phyloP scores from a whole-genome alignment of 257 asterid genomes.

The Solanum lycopersicoides region DNA sequence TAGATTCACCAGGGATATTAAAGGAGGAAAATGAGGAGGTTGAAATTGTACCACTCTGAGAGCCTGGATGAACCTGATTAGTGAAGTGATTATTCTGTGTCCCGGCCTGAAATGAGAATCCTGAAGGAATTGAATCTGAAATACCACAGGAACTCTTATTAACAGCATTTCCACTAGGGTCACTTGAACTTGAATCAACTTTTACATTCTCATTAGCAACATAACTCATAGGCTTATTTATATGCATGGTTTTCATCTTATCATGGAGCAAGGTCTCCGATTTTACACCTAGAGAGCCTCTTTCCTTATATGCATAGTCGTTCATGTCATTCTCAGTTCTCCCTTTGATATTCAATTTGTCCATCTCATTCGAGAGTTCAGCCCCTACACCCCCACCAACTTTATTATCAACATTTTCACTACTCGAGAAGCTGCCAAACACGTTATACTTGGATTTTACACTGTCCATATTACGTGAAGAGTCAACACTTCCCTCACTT shows the following conservation, averaged over 20 bases:
- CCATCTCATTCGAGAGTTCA: slow-evolving; percentile 45
- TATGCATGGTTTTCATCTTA: slow-evolving; percentile 8
- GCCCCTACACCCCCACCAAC: slow-evolving; percentile 12
- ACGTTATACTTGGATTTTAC: background rate
- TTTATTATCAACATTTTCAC: slow-evolving; percentile 1
- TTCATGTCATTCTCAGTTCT: slow-evolving; percentile 5
- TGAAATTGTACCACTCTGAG: slow-evolving; percentile 24
- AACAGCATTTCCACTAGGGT: background rate
- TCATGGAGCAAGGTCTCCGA: slow-evolving; percentile 2
- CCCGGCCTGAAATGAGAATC: slow-evolving; percentile 38
- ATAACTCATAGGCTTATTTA: slow-evolving; percentile 2
- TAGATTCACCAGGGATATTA: slow-evolving; percentile 13
- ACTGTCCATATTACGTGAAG: background rate
- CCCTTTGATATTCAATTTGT: slow-evolving; percentile 48
- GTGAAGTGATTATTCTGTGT: slow-evolving; percentile 9
- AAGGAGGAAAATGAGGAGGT: slow-evolving; percentile 20
- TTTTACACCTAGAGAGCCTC: background rate
- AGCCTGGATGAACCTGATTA: slow-evolving; percentile 13
- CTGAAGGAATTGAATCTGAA: slow-evolving; percentile 24
- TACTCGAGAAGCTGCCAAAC: background rate
- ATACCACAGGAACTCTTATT: background rate
- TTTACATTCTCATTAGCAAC: slow-evolving; percentile 11
- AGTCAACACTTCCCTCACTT: slow-evolving; percentile 10
- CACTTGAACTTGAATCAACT: background rate
- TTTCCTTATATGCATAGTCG: slow-evolving; percentile 5